Evolutionary conservation across 495 filamentous ascomycete species (phyloP).

Genomic region (Podospora fimiseda): DNA sequence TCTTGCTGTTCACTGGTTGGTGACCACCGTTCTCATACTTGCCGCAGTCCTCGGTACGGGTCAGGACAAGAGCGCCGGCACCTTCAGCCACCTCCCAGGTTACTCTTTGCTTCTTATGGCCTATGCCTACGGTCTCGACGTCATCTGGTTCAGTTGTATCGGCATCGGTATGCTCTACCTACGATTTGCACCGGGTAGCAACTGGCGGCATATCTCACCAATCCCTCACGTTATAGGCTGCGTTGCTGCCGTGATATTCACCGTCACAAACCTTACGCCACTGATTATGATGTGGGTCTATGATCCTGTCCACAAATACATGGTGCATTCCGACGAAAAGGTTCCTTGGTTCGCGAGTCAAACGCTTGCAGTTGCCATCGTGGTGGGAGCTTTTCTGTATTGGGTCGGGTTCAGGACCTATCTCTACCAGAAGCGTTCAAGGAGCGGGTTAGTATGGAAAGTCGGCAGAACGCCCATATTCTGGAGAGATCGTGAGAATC

Average conservation of each 20-base stretch:
- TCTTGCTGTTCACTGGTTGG: slow-evolving; percentile 14
- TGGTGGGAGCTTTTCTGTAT: slow-evolving; percentile 7
- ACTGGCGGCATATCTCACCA: slow-evolving; percentile 15
- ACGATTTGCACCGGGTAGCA: slow-evolving; percentile 15
- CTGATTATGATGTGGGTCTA: slow-evolving; percentile 17
- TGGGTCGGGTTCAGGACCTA: slow-evolving; percentile 16
- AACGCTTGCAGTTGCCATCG: slow-evolving; percentile 6
- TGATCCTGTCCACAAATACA: slow-evolving; percentile 7
- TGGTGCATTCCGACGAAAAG: slow-evolving; percentile 2
- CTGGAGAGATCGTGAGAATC: slow-evolving; percentile 1
- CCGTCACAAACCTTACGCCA: slow-evolving; percentile 8
- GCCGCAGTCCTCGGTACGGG: slow-evolving; percentile 8
- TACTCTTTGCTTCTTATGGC: slow-evolving; percentile 11
- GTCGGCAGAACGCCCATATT: slow-evolving; percentile 15
- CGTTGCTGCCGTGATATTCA: slow-evolving; percentile 12
- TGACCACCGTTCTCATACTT: slow-evolving; percentile 16
- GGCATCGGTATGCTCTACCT: slow-evolving; percentile 15
- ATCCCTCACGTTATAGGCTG: slow-evolving; percentile 14
- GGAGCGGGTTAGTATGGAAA: slow-evolving; percentile 5
- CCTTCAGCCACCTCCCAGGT: slow-evolving; percentile 3
- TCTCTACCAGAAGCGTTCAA: slow-evolving; percentile 9
- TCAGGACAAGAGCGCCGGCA: neutral
- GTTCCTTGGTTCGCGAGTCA: slow-evolving; percentile 15
- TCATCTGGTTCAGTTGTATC: slow-evolving; percentile 17
- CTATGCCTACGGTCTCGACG: slow-evolving; percentile 15